Base-by-base conservation (phyloP, 2,329 filamentous ascomycete species). In the Alternaria triticimaculans region DNA sequence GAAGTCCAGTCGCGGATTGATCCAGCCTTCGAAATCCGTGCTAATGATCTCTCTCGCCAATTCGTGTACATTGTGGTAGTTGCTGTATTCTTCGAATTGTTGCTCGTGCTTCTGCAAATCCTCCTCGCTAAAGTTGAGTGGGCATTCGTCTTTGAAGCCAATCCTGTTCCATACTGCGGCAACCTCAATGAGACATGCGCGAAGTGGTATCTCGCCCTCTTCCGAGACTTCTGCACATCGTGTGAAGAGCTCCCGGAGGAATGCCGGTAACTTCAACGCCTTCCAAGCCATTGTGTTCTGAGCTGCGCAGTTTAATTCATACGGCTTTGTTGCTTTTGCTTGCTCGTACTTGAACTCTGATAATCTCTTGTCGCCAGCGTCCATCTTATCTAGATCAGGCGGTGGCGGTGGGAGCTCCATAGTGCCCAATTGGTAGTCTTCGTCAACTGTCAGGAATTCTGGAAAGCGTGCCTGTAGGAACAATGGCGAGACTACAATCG, bases 1-100 rank as follows among this genome's bases (percentile, higher is more conserved):
- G 37, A 75, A 68, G 65, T 81, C 76, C 37, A 78, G 8, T 28
- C 73, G 62, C 14, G 77, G 80, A 7, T 72, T 46, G 15, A 80
- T 68, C 77, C 78, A 82, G 11, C 78, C 78, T 50, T 81, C 78
- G 0, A 69, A 68, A 69, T 81, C 79, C 0, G 78, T 78, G 55
- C 66, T 64, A 4, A 81, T 67, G 51, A 65, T 66, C 45, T 76
- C 68, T 55, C 66, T 58, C 5, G 72, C 78, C 30, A 78, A 41
- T 48, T 74, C 67, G 21, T 73, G 72, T 30, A 76, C 51, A 15
- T 67, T 51, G 55, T 78, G 62, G 67, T 68, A 77, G 23, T 67
- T 68, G 44, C 72, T 62, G 50, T 80, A 80, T 23, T 75, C 59
- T n/a, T 68, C 48, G 60, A 79, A 80, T 25, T 78, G 65, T 8